A percentile compares a stretch with the other conserved stretches of the same genome.
Conservation (phyloP, 2,329 filamentous ascomycete species). For the Pyrenochaeta sp. region DNA sequence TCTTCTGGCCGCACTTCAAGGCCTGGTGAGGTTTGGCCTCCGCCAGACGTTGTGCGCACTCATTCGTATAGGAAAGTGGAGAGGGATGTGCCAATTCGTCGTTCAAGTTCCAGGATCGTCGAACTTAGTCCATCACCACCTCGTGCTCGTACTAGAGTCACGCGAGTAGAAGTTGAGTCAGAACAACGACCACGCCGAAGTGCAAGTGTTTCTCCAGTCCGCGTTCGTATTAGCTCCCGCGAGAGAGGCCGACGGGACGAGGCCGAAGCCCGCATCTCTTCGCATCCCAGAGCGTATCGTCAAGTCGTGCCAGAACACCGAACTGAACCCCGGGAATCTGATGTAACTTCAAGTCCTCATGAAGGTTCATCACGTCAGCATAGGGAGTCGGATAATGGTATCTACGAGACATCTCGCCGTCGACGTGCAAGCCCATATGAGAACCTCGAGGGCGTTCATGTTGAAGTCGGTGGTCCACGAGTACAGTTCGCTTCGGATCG, state of each 20-base stretch:
- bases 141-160: slow-evolving; percentile 17
- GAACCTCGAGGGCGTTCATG: slow-evolving; percentile 36
- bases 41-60: slow-evolving; percentile 33
- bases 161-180: slow-evolving; percentile 21
- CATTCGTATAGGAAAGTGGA: slow-evolving; percentile 24
- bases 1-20: slow-evolving; percentile 9
- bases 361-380: slow-evolving; percentile 13
- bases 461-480: slow-evolving; percentile 38
- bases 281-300: slow-evolving; percentile 34
- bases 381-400: slow-evolving; percentile 26
- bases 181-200: slow-evolving; percentile 17
- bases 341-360: slow-evolving; percentile 24
- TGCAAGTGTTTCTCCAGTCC: slow-evolving; percentile 19
- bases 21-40: slow-evolving; percentile 29
- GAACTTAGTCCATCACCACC: slow-evolving; percentile 36
- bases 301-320: slow-evolving; percentile 29
- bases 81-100: slow-evolving; percentile 8
- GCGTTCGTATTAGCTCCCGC: slow-evolving; percentile 6
- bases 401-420: slow-evolving; percentile 26
- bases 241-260: slow-evolving; percentile 20
- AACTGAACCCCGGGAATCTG: slow-evolving; percentile 17
- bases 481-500: slow-evolving; percentile 38
- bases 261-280: slow-evolving; percentile 30
- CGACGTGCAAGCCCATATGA: slow-evolving; percentile 23
- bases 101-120: slow-evolving; percentile 24